Evolutionary conservation across 106 monocot genomes (phyloP), one percentile per base, ranked within the genome.

Genomic region (Dendrobium officinale): DNA sequence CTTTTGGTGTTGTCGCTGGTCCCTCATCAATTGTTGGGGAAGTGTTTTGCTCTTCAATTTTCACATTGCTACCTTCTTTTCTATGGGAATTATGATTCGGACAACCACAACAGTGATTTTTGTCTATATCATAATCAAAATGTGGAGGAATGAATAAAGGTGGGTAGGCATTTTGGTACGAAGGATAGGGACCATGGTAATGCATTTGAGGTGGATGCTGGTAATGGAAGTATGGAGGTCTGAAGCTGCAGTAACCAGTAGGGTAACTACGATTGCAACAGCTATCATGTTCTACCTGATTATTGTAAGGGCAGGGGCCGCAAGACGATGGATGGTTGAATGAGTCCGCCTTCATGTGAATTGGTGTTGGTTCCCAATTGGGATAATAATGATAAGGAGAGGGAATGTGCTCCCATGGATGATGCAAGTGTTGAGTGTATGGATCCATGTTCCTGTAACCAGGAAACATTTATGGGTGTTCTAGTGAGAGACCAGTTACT

Each of bases 21-120:
- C 85, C 59, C 75, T 92, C 92, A 42, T 87, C 87, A 73, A 84
- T 87, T 72, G 66, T 85, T 64, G 64, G 64, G 26, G 64, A 8
- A 24, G 64, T 15, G 5, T 64, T n/a, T 20, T 87, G 66, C 67
- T 92, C 92, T 59, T 89, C 85, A 77, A 87, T 89, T 61, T 67
- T 85, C 33, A 89, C 66, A 74, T 41, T 59, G 9, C 26, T 82
- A 77, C 76, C 77, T n/a, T 86, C 56, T 59, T 33, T 81, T 43
- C 3, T 45, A 31, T 83, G 80, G 64, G 83, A 89, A 61, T 76
- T 33, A 82, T 89, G 87, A 67, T 92, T 87, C 31, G 87, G 82
- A 47, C 87, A 92, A 2, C 87, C 84, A 84, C 92, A 92, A 45
- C 84, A 84, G 73, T 87, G 85, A 27, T 31, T 40, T 41, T 56